Evolutionary conservation across 148 eudicot genomes (phyloP), one percentile per base, ranked within the genome.

Genomic region (Chenopodium suecicum): DNA sequence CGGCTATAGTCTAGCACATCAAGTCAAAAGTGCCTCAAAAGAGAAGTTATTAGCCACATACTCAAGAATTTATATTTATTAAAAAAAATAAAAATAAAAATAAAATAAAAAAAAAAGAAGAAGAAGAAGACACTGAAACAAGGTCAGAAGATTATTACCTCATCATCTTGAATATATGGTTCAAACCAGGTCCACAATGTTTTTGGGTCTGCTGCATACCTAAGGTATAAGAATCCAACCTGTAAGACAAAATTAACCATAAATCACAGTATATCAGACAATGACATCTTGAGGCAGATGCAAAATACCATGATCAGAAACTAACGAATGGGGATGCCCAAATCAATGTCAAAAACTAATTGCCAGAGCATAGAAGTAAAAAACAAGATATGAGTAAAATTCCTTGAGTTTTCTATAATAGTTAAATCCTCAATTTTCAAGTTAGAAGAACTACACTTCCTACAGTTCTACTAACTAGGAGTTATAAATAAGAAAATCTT

Each of bases 141-240:
- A 48, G 20, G 63, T 54, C 58, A 80, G 48, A 68, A 75, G 58
- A 71, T 16, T 1, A 25, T 22, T 95, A 95, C 99, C 99, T 95
- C 99, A 1, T 92, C 94, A 86, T 95, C 99, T 88, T 83, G 84
- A 76, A 95, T 76, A 87, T 91, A 95, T 34, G 94, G 97, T 80
- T 95, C 99, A 81, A 87, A 92, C 99, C 99, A 95, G 84, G 76
- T 88, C 99, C 99, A 95, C 82, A 95, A 85, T 12, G 93, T 88
- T 83, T 93, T 95, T 48, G 98, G 91, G 84, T 95, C 99, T 56
- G 89, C 99, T 74, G 93, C 93, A 89, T 93, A 93, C 83, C 99
- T 89, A 78, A 95, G 89, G 86, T 93, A 95, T 7, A 95, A 92
- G 84, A 95, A 95, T 68, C 99, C 99, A 85, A 95, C 58, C 99